Base-by-base conservation (phyloP, 176 grass and related monocot species). In the Otatea glauca region DNA sequence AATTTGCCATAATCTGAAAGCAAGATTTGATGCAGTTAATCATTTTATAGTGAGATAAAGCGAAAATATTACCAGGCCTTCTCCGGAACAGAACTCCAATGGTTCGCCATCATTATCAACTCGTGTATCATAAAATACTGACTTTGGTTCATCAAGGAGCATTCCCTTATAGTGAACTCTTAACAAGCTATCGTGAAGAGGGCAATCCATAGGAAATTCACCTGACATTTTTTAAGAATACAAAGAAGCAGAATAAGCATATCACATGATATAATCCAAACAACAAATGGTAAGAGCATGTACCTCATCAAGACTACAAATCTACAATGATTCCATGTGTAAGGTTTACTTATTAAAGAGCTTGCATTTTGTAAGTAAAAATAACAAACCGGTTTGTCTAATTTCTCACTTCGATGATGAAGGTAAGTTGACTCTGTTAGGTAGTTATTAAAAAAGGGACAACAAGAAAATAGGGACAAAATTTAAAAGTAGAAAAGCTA, bases 131-230 rank as follows among this genome's bases (percentile, higher is more conserved):
- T 95, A 98, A 92, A 98, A 98, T 88, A 98, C 83, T 0, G 89
- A 92, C 74, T 94, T 98, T 68, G 92, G 83, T 93, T 93, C 89
- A 87, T 95, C 91, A 88, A 93, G 80, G 62, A 98, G 87, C 61
- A 89, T 95, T 55, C 93, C 96, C 61, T 92, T 98, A 74, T 98
- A 98, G 87, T 98, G 96, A 61, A 98, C 96, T 64, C 51, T 92
- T 91, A 98, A 87, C 59, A 95, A 94, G 85, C 96, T 98, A 84
- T 98, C 96, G 60, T 98, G 96, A 91, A 98, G 96, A 82, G 96
- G 96, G 56, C 96, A 98, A 65, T 98, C 96, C 93, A 98, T 98
- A 45, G 96, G 96, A 90, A 98, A 98, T 77, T 98, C 96, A 86
- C 96, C 96, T 98, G 66, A 86, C 80, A 54, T 66, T 80, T 65